Evolutionary conservation across 257 asterid species (phyloP), one percentile per base, ranked within the genome.

Genomic region (Plantago major): DNA sequence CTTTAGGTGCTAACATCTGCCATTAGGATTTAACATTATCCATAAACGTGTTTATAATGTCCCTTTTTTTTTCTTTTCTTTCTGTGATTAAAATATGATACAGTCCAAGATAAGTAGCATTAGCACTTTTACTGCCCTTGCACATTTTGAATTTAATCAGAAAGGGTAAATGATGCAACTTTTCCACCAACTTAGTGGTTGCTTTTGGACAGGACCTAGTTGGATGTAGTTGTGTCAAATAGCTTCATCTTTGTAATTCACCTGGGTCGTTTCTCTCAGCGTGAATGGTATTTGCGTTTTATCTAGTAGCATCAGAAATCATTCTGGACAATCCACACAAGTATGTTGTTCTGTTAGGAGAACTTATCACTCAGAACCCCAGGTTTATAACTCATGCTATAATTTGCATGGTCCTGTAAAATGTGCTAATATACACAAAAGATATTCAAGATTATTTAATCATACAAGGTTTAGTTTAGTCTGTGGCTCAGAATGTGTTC

Each of bases 121-220:
- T 49, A 47, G 55, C 60, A 53, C 45, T 28, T 45, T 12, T 52
- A 42, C 17, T 57, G 15, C 37, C 22, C 40, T 50, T 63, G 19
- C 58, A 47, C 67, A 55, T 60, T 49, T 33, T 33, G 7, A 42
- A 38, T 43, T 73, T 50, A 37, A 18, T 13, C 50, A 48, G 12
- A 51, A 51, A 67, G 5, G 59, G 55, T 63, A 44, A 66, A 62
- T 63, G 30, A 14, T 33, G 14, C 19, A 71, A 46, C 53, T 66
- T 55, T 69, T 52, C 37, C 46, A 55, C 74, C 62, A 69, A 38
- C 62, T 47, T 49, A 45, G 67, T 58, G 65, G 65, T 52, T 70
- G 70, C 61, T 67, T 66, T 61, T 62, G 52, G 65, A 68, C 10
- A 43, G 57, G 55, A 48, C 17, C 46, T 63, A 33, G 58, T 62